Percentiles rank a stretch among this genome's conserved stretches.
These are phyloP conservation scores for Agaricus blazei DNA, from an alignment of 768 basidiomycete species.

Conservation along the genomic window DNA sequence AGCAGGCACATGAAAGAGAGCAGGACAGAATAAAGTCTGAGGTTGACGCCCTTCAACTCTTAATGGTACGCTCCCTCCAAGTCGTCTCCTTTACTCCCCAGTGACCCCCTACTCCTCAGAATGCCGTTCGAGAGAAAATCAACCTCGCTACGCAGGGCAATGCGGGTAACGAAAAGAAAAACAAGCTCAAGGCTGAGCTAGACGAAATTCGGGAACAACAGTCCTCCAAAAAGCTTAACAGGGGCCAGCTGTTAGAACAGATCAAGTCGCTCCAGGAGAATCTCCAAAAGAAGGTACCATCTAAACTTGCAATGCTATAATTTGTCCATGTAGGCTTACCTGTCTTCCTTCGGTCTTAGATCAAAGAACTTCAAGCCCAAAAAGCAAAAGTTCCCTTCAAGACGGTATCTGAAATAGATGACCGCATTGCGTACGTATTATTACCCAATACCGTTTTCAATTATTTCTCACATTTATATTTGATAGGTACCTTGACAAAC, in stretches of 20 bases:
- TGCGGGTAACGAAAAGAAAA: slow-evolving; percentile 57
- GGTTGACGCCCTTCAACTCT: slow-evolving; percentile 76
- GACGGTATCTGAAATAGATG: slow-evolving; percentile 81
- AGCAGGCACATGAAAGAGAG: slow-evolving; percentile 76
- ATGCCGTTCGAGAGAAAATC: slow-evolving; percentile 73
- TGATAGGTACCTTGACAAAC: slow-evolving; percentile 73
- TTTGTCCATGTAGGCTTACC: neutral
- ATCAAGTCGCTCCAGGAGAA: slow-evolving; percentile 73
- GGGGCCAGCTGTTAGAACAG: slow-evolving; percentile 72
- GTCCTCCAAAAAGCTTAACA: slow-evolving; percentile 64
- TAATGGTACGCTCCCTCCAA: slow-evolving; percentile 57
- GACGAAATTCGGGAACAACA: slow-evolving; percentile 77
- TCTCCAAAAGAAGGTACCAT: slow-evolving; percentile 72
- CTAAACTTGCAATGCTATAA: neutral
- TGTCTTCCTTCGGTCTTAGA: slow-evolving; percentile 33
- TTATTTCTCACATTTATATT: slow-evolving; percentile 9
- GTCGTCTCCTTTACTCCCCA: slow-evolving; percentile 4
- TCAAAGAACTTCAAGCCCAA: slow-evolving; percentile 81
- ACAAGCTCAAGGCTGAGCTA: slow-evolving; percentile 72
- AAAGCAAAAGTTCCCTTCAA: slow-evolving; percentile 77
- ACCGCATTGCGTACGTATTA: slow-evolving; percentile 68
- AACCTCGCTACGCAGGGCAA: slow-evolving; percentile 34
- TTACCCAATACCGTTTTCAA: neutral
- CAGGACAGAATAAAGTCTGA: slow-evolving; percentile 78
- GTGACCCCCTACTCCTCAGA: slow-evolving; percentile 34